Base-by-base conservation (phyloP, 2,329 filamentous ascomycete genomes). In the Truncatella angustata region DNA sequence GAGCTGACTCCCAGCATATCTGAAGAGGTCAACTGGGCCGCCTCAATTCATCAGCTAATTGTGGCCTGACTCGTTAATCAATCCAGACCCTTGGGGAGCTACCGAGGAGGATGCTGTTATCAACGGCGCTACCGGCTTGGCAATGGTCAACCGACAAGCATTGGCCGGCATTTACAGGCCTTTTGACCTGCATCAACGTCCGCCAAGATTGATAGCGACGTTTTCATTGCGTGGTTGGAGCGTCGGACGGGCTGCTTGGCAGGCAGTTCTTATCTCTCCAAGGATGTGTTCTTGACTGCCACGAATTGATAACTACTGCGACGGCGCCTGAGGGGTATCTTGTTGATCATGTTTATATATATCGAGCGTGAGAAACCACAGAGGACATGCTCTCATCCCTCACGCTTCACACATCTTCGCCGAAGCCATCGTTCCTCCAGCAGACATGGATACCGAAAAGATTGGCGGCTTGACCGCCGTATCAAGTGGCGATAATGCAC, bases 11-110 rank as follows among this genome's bases (percentile, higher is more conserved):
- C 40, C n/a, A n/a, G n/a, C n/a, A n/a, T n/a, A n/a, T n/a, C n/a
- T n/a, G n/a, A n/a, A n/a, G n/a, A n/a, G n/a, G n/a, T n/a, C n/a
- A n/a, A n/a, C n/a, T n/a, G 23, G 40, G 40, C 24, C 16, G 24
- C 24, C 40, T 44, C 40, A 44, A 44, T 44, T 44, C 21, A 46
- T 46, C 43, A 46, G 43, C 30, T 46, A 46, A 32, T 46, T 11
- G 18, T 32, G 30, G 28, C 18, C 43, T 46, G 43, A 46, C 43
- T 46, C 43, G 43, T 46, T 46, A 46, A 28, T 35, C 43, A 46
- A 30, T 46, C 43, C 43, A 46, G 43, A 24, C 43, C 43, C 43
- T 35, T 44, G 40, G 43, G 16, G 16, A 28, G 26, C 14, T n/a
- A 20, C 43, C 43, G 7, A 32, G 40, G 18, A 20, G n/a, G n/a